Conservation (phyloP, 257 asterid genomes). For the Forsythia viridissima region DNA sequence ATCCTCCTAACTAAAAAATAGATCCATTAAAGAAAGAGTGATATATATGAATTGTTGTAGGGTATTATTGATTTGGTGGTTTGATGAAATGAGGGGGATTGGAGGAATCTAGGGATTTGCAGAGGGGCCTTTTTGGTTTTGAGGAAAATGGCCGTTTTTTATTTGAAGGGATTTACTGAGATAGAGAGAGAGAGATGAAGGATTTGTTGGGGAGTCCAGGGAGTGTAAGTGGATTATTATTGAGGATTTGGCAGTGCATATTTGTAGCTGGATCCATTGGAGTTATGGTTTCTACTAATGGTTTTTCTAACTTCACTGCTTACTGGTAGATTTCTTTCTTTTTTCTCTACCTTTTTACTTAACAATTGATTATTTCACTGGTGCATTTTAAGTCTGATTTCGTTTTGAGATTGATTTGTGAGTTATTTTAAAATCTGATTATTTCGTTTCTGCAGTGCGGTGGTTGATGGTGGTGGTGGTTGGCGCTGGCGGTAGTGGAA, state of each 20-base stretch:
- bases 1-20: constrained; percentile 3
- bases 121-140: constrained; percentile 53
- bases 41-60: constrained; percentile 3
- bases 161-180: constrained; percentile 29
- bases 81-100: constrained; percentile 41
- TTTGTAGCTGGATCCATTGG: constrained; percentile 85
- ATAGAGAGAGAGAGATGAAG: constrained; percentile 49
- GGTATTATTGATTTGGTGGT: constrained; percentile 2
- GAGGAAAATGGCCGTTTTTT: constrained; percentile 35
- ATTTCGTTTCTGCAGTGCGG: too few species aligned
- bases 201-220: constrained; percentile 83
- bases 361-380: neutral
- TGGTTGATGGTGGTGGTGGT: too few species aligned
- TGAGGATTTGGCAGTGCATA: constrained; percentile 77
- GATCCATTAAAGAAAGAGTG: neutral
- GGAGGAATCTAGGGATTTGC: constrained; percentile 54
- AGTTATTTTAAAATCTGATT: too few species aligned
- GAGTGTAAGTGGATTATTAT: constrained; percentile 61
- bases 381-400: neutral
- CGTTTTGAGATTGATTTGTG: neutral
- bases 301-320: constrained; percentile 89
- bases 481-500: too few species aligned
- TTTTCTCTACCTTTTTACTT: neutral
- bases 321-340: constrained; percentile 57
- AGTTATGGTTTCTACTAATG: constrained; percentile 86